Percentiles rank a stretch among this genome's conserved stretches.
phyloP scores from a whole-genome alignment of 345 rosid genomes.

The Pseudoturritis turrita region DNA sequence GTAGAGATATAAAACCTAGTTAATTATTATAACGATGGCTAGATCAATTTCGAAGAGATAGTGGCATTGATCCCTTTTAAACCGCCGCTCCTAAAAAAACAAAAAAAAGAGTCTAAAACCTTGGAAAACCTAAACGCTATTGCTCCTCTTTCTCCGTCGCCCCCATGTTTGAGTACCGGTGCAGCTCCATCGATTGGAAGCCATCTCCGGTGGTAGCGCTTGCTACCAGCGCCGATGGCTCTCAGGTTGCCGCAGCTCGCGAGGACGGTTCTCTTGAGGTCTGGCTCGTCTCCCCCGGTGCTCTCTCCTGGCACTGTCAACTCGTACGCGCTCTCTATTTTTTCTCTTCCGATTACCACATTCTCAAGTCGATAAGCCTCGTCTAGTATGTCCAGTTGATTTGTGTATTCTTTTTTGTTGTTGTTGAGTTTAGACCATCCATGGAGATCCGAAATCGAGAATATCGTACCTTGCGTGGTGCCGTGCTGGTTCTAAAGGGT shows the following conservation, averaged over 20 bases:
- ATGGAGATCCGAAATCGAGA: constrained; percentile 67
- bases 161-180: constrained; percentile 45
- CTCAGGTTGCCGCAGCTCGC: constrained; percentile 81
- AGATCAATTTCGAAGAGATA: too few relatives aligned
- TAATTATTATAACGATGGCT: too few relatives aligned
- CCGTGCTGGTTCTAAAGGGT: constrained; percentile 41
- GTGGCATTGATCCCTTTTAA: too few relatives aligned
- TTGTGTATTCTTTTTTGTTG: not conserved
- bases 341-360: not conserved
- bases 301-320: constrained; percentile 94
- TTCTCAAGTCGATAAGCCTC: not conserved
- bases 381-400: not conserved
- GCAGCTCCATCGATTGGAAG: constrained; percentile 79
- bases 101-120: constrained; percentile 1
- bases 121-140: constrained; percentile 16
- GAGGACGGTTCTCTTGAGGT: constrained; percentile 90
- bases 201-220: constrained; percentile 87
- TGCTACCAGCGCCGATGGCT: constrained; percentile 68
- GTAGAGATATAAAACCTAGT: too few relatives aligned
- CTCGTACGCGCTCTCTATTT: constrained; percentile 51
- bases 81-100: not conserved
- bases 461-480: constrained; percentile 84
- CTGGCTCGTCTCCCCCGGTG: constrained; percentile 92
- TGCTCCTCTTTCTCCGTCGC: constrained; percentile 4
- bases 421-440: constrained; percentile 49